Evolutionary conservation across 805 yeast species (phyloP).

Genomic region (Ascoidea rubescens): DNA sequence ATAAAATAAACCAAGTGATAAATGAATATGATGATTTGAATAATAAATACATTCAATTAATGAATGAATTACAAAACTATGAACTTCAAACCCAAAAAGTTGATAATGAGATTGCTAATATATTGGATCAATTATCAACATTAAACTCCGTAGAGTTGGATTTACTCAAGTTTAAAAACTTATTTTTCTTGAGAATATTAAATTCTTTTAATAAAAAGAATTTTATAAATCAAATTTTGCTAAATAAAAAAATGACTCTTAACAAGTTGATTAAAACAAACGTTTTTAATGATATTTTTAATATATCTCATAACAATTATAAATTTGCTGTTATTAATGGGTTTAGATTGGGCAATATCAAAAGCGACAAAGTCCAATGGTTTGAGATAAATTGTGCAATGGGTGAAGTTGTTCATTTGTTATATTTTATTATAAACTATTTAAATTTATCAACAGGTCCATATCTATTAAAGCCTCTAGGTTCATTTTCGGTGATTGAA

Average conservation of each 20-base stretch:
- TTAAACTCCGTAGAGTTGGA: too few species aligned
- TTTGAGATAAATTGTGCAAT: slow-evolving; percentile 83
- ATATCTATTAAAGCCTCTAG: slow-evolving; percentile 67
- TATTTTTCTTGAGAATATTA: too few species aligned
- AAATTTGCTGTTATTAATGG: slow-evolving; percentile 83
- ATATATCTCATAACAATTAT: slow-evolving; percentile 64
- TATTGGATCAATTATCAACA: too few species aligned
- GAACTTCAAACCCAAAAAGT: not conserved
- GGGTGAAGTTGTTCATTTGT: slow-evolving; percentile 65
- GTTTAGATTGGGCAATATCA: slow-evolving; percentile 59
- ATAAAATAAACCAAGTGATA: too few species aligned
- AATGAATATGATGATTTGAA: not conserved
- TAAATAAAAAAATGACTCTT: slow-evolving; percentile 24
- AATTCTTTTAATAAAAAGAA: too few species aligned
- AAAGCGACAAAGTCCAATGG: slow-evolving; percentile 60
- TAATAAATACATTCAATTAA: not conserved
- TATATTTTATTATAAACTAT: slow-evolving; percentile 48
- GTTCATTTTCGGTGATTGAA: slow-evolving; percentile 69
- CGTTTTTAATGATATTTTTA: slow-evolving; percentile 71
- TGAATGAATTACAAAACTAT: not conserved
- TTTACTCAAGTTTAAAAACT: not conserved
- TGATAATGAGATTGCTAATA: too few species aligned
- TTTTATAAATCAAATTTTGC: not conserved
- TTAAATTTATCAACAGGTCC: slow-evolving; percentile 40
- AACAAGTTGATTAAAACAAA: slow-evolving; percentile 64